A percentile compares a stretch with the other conserved stretches of the same genome.
Conservation (phyloP, 225 moss, liverwort and hornwort species). For the Sphagnum contortum region DNA sequence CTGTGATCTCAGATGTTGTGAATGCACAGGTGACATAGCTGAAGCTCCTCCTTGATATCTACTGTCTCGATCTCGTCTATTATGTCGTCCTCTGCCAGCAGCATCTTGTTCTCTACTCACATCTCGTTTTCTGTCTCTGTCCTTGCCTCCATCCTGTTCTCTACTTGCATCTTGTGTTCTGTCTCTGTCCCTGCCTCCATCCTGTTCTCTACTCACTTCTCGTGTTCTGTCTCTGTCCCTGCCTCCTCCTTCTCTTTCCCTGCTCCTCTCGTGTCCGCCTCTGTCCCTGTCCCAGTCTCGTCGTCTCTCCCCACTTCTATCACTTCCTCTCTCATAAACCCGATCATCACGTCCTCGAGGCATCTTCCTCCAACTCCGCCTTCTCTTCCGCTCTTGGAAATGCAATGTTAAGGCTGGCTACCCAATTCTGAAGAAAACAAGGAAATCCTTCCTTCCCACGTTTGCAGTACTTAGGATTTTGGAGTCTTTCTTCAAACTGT, state of each 20-base stretch:
- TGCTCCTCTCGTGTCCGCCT: neutral
- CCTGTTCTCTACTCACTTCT: constrained; percentile 17
- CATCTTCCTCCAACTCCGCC: neutral
- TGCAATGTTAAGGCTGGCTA: no score
- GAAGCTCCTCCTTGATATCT: constrained; percentile 10
- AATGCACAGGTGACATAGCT: constrained; percentile 9
- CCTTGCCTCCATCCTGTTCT: constrained; percentile 22
- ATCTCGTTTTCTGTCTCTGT: constrained; percentile 18
- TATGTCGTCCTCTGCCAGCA: constrained; percentile 15
- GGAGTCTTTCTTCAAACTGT: no score
- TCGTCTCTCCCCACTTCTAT: neutral
- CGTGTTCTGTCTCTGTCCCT: constrained; percentile 22
- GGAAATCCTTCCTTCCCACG: no score
- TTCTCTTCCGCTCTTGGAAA: no score
- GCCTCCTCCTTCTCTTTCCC: constrained; percentile 12
- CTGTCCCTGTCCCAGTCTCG: constrained; percentile 3
- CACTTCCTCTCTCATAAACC: neutral
- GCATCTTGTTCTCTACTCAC: constrained; percentile 17
- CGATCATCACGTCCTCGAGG: neutral
- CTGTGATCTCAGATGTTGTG: constrained; percentile 20
- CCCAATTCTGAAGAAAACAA: no score
- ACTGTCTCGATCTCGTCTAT: constrained; percentile 19
- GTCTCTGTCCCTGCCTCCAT: constrained; percentile 20
- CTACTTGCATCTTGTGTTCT: constrained; percentile 16
- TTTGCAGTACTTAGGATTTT: no score